Evolutionary conservation across 2,329 filamentous ascomycete species (phyloP).

Genomic region (Colletotrichum australisinense): DNA sequence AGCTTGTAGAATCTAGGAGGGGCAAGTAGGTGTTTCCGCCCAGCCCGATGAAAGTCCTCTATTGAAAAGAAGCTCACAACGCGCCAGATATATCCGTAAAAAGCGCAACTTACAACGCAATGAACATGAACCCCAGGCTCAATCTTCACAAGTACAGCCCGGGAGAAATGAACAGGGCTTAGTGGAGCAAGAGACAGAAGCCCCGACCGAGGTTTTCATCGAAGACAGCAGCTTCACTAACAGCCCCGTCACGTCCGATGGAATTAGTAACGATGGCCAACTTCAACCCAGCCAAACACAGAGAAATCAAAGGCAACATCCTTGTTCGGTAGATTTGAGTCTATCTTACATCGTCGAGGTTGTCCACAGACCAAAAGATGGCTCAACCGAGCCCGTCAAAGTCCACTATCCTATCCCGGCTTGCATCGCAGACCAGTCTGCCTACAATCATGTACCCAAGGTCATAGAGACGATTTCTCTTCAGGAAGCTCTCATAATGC

Average conservation of each 20-base stretch:
- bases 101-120: background rate
- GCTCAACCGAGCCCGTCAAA: conserved; percentile 8
- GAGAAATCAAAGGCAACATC: background rate
- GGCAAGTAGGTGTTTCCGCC: background rate
- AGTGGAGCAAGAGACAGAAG: background rate
- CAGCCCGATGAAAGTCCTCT: no score
- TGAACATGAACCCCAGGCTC: background rate
- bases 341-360: conserved; percentile 17
- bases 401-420: conserved; percentile 20
- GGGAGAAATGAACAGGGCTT: background rate
- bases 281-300: background rate
- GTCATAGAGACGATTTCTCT: background rate
- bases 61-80: background rate
- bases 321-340: background rate
- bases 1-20: conserved; percentile 19
- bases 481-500: conserved; percentile 4
- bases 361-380: conserved; percentile 4
- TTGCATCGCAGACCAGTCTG: conserved; percentile 7
- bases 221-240: background rate
- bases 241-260: background rate
- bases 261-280: background rate
- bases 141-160: background rate
- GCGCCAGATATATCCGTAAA: conserved; percentile 12
- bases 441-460: background rate
- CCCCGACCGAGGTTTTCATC: background rate